Conservation (phyloP, 208 protist species). For the Crithidia fasciculata region DNA sequence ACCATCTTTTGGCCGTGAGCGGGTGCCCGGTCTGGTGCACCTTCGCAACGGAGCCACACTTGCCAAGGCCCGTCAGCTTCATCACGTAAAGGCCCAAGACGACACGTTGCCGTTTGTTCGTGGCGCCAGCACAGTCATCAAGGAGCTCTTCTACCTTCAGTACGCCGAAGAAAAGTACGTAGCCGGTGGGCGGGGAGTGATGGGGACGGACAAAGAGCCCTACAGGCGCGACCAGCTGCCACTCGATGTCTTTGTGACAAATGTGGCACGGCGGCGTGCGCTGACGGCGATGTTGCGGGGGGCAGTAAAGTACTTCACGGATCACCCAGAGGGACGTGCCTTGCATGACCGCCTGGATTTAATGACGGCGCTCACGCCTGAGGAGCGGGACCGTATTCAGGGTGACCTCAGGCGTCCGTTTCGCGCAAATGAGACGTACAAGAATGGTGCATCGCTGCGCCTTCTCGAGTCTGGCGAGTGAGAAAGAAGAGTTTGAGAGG, state of each 20-base stretch:
- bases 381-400: neutral
- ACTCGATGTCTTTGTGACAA: neutral
- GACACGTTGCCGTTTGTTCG: neutral
- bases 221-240: neutral
- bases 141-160: too few species aligned
- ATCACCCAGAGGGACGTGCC: neutral
- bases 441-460: neutral
- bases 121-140: neutral
- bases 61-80: neutral
- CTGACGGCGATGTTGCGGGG: neutral
- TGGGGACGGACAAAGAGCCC: neutral
- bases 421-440: neutral
- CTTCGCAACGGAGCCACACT: slow-evolving; percentile 3
- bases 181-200: neutral
- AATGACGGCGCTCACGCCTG: neutral
- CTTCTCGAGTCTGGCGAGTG: neutral
- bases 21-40: neutral
- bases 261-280: neutral
- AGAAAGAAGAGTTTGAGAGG: too few species aligned
- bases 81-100: neutral
- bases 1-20: neutral
- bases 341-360: neutral
- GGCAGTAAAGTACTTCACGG: neutral
- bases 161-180: neutral
- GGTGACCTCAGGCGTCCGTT: neutral